Evolutionary conservation across 108 stramenopile genomes (phyloP), one percentile per base, ranked within the genome.

Genomic region (Chaetoceros muelleri): DNA sequence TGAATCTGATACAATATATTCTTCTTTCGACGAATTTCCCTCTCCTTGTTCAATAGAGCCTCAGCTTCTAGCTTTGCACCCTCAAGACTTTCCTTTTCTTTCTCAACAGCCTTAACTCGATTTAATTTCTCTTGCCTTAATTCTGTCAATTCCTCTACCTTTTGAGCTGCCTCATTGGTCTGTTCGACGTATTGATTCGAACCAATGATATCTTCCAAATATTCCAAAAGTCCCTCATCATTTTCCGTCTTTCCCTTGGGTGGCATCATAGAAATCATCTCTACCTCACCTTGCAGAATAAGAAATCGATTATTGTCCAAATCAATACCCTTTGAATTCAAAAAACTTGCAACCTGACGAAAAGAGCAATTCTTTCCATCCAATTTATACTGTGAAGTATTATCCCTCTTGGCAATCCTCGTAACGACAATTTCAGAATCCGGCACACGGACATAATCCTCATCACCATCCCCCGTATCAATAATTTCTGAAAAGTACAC

Each of bases 221-320:
- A 99, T 57, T 97, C 98, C 46, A 99, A 68, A n/a, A 99, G 72
- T 20, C 98, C 98, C 30, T 97, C 96, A 65, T 98, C 98, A 53
- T 90, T 69, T 56, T 93, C 85, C 28, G 61, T 85, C 65, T 86
- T 93, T 2, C 88, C 95, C 82, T 98, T 99, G 70, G 98, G 98
- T 29, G 95, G 84, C 98, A 99, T 99, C 93, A 98, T 95, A 44
- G 90, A 84, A 56, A 99, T 99, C 93, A 96, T 92, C 68, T 98
- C 97, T 20, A 98, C 97, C 73, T 98, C 97, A 3, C 97, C 97
- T 74, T 98, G 98, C 29, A 99, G 75, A 66, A 99, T 99, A 1
- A 99, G 64, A 73, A 99, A 99, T 24, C 98, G 87, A 64, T 99
- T 99, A 75, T 99, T 95, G 65, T 97, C 95, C 16, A 99, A 74